These are phyloP conservation scores for Karstenula rhodostoma DNA, from an alignment of 2,329 filamentous ascomycete species.

Conservation along the genomic window DNA sequence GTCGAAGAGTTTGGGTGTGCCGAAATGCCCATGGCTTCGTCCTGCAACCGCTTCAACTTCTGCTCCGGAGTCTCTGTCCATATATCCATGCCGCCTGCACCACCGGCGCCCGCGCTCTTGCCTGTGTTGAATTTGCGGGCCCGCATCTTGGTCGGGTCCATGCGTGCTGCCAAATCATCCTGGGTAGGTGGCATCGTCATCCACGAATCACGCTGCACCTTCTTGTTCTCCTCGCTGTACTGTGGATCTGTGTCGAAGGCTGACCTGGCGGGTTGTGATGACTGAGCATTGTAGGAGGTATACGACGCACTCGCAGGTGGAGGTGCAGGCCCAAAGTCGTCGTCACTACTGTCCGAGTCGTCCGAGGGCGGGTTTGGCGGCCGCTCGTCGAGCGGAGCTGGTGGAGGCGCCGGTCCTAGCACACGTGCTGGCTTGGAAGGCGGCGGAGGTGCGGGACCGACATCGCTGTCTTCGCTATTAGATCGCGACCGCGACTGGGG, in stretches of 20 bases:
- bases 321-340: slow-evolving; percentile 57
- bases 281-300: slow-evolving; percentile 21
- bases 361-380: slow-evolving; percentile 51
- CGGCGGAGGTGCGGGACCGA: slow-evolving; percentile 54
- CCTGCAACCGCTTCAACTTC: slow-evolving; percentile 79
- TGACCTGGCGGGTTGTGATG: slow-evolving; percentile 26
- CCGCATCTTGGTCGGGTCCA: slow-evolving; percentile 85
- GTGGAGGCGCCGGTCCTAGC: slow-evolving; percentile 63
- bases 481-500: slow-evolving; percentile 48
- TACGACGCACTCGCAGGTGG: slow-evolving; percentile 42
- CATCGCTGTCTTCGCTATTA: slow-evolving; percentile 37
- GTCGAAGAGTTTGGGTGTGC: slow-evolving; percentile 47
- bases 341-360: slow-evolving; percentile 49
- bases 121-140: slow-evolving; percentile 83
- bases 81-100: slow-evolving; percentile 63
- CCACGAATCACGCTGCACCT: slow-evolving; percentile 76
- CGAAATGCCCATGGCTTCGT: slow-evolving; percentile 80
- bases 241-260: slow-evolving; percentile 45
- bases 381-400: slow-evolving; percentile 57
- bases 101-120: slow-evolving; percentile 61
- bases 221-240: slow-evolving; percentile 44
- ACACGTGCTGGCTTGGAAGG: slow-evolving; percentile 51
- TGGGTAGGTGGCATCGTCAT: slow-evolving; percentile 61
- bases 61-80: slow-evolving; percentile 95
- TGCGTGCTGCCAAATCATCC: slow-evolving; percentile 63